Evolutionary conservation across 768 basidiomycete species (phyloP), one percentile per base, ranked within the genome.

Genomic region (Suillus americanus): DNA sequence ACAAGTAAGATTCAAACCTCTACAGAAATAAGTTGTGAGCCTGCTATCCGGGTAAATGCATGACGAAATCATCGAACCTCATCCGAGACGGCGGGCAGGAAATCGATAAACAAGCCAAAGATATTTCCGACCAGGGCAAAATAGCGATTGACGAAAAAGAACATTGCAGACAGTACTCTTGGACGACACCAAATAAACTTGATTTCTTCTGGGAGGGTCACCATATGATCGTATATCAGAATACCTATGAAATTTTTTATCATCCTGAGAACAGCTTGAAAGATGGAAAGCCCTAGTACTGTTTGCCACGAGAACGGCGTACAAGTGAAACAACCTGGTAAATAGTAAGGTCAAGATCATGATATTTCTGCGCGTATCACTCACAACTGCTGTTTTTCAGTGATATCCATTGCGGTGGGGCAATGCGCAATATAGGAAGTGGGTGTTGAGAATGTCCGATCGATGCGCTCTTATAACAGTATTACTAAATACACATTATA

Each of bases 71-170:
- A 8, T 28, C 40, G 20, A 35, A 54, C 53, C 53, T 54, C 30
- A 13, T 33, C 5, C 7, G 64, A 38, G 9, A 62, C 7, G 6
- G 20, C 28, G 4, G 20, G 74, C 69, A 51, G 70, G 69, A 65
- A 79, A 68, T 73, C 46, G 78, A 67, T 20, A 9, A 74, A 56
- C 3, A 71, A 67, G n/a, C 78, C 74, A 12, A 65, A 69, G 14
- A 80, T 68, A 55, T 79, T 79, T 33, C 79, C 81, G 50, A 82
- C 71, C 57, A 83, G 75, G 2, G 81, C 76, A 40, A 82, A 66
- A 62, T 87, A 87, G 8, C 85, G 81, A 64, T 84, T 84, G 40
- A 82, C 53, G 62, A 83, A 79, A 71, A 86, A 86, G 68, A 80
- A 76, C 33, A 77, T 76, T 3, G 81, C 74, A 65, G 81, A 80